A percentile compares a stretch with the other conserved stretches of the same genome.
These are phyloP conservation scores for Aureoboletus auriporus DNA, from an alignment of 768 basidiomycete genomes.

Conservation along the genomic window DNA sequence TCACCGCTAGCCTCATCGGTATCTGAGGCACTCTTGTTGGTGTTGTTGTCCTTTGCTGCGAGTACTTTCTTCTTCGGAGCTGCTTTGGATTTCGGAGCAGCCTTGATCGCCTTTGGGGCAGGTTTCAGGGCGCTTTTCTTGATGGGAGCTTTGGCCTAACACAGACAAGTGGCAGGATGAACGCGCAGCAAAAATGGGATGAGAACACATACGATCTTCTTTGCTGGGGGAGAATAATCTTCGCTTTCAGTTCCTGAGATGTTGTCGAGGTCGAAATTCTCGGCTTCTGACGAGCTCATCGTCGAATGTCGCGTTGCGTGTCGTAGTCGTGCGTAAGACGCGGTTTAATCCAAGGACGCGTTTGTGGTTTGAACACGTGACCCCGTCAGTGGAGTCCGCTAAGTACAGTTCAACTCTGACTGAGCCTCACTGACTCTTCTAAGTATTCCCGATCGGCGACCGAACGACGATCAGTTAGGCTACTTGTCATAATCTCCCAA, in stretches of 20 bases:
- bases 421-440: too few species aligned
- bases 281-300: conserved; percentile 76
- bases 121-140: conserved; percentile 42
- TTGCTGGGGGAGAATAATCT: conserved; percentile 56
- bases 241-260: conserved; percentile 64
- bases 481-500: too few species aligned
- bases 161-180: conserved; percentile 17
- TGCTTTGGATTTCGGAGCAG: conserved; percentile 47
- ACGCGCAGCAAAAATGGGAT: conserved; percentile 1
- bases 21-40: conserved; percentile 43
- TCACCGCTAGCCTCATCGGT: conserved; percentile 36
- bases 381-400: neutral
- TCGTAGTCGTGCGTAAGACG: conserved; percentile 2
- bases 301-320: conserved; percentile 14
- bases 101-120: conserved; percentile 38
- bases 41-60: conserved; percentile 61
- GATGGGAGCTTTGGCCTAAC: conserved; percentile 31
- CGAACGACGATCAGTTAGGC: too few species aligned
- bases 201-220: conserved; percentile 40
- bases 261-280: conserved; percentile 60
- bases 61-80: conserved; percentile 68
- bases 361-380: conserved; percentile 20
- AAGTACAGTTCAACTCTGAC: too few species aligned
- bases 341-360: too few species aligned
- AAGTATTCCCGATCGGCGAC: too few species aligned